Evolutionary conservation across 371 early-diverging fungal genomes (phyloP), one percentile per base, ranked within the genome.

Genomic region (Mucor saturninus): DNA sequence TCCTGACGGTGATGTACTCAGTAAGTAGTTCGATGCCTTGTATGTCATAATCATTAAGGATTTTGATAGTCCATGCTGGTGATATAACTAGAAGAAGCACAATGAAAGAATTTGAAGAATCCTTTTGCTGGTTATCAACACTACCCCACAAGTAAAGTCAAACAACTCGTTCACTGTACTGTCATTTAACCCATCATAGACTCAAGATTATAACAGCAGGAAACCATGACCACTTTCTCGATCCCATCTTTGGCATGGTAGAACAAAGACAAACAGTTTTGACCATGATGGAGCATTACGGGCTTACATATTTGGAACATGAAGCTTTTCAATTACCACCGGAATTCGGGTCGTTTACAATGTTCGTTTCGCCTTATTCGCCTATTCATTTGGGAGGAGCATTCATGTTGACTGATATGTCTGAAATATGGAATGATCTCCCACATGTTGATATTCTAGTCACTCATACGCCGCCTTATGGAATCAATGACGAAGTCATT

Each of bases 351-450:
- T 78, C 77, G 4, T 68, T 68, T 29, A 62, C 62, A 7, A 29
- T 83, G 40, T 86, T 80, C 64, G 85, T 73, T 10, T 81, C 81
- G 31, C 86, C 86, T 6, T 85, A 81, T 70, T 67, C 83, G 9
- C 85, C 85, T 11, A 62, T 73, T 6, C 85, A 84, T 62, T 63
- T 65, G 3, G 75, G 76, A 5, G 86, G 86, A 52, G 86, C 83
- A 10, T 86, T 86, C 54, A 86, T 81, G 81, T 65, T 70, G 10
- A 52, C 62, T 0, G 64, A 79, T 37, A 67, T 81, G 53, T 37
- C 56, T 76, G 72, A 67, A 7, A 61, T 73, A 8, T 86, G 86
- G 86, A 57, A 73, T 40, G 39, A 49, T 7, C 75, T 86, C 7
- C 85, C 56, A 32, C 5, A 72, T 30, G 80, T 76, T 1, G 74